Conservation (phyloP, 2,329 filamentous ascomycete species). For the Cercospora citrullina region DNA sequence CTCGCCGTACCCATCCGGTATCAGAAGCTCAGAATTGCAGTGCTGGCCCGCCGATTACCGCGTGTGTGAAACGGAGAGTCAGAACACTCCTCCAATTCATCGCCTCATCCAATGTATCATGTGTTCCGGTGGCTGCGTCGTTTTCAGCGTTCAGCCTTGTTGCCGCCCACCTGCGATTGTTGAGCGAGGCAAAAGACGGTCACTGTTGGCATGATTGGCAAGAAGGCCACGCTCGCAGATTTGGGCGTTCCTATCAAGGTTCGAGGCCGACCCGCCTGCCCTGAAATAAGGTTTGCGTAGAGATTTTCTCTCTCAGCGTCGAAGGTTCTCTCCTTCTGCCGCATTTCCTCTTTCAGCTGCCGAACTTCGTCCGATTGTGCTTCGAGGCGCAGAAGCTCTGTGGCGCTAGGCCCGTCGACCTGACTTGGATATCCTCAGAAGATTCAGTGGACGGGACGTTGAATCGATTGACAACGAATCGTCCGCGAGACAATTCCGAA, state of each 20-base stretch:
- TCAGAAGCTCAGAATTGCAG: neutral
- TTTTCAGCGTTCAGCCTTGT: neutral
- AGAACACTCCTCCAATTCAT: neutral
- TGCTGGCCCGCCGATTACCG: neutral
- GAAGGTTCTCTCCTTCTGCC: conserved; percentile 12
- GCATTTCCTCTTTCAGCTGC: conserved; percentile 5
- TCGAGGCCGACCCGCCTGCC: neutral
- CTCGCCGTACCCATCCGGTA: neutral
- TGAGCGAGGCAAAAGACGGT: neutral
- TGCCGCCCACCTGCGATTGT: neutral
- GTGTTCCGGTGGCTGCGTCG: neutral
- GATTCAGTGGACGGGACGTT: neutral
- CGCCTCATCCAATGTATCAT: neutral
- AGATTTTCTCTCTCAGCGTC: neutral
- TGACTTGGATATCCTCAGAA: neutral
- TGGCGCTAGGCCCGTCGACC: neutral
- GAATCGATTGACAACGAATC: neutral
- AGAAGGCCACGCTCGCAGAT: neutral
- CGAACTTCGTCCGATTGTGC: conserved; percentile 13
- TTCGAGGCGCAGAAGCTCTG: neutral
- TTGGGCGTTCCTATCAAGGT: neutral
- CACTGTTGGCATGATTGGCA: conserved; percentile 1
- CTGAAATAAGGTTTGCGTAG: neutral
- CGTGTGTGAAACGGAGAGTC: neutral
- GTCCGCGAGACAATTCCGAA: neutral